Percentiles rank a stretch among this genome's conserved stretches.
These are phyloP conservation scores for Termitomyces sp. DNA, from an alignment of 768 basidiomycete genomes.

Conservation along the genomic window DNA sequence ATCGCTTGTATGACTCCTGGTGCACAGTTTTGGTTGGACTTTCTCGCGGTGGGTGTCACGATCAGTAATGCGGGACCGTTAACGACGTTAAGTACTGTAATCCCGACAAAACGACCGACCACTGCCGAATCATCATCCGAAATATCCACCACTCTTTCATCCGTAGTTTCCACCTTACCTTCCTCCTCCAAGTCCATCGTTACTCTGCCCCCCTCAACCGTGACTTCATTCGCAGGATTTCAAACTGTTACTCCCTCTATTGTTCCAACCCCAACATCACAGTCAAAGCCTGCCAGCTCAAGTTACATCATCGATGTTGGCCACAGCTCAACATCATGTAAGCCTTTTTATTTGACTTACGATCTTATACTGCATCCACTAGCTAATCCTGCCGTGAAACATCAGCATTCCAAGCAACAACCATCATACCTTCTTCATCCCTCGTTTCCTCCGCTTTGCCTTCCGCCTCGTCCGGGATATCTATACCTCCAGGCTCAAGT, in stretches of 20 bases:
- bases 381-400: not conserved
- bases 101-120: not conserved
- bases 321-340: slow-evolving; percentile 3
- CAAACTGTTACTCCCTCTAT: not conserved
- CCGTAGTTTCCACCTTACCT: not conserved
- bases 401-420: not conserved
- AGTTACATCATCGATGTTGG: slow-evolving; percentile 3
- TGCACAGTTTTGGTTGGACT: slow-evolving; percentile 16
- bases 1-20: slow-evolving; percentile 5
- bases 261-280: not conserved
- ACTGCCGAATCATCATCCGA: not conserved
- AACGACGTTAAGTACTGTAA: not conserved
- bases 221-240: not conserved
- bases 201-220: not conserved
- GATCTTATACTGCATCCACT: not conserved
- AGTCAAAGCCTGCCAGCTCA: not conserved
- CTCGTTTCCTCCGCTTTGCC: not conserved
- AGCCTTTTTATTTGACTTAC: not conserved
- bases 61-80: not conserved
- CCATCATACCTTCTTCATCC: not conserved
- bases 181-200: not conserved
- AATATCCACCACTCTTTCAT: not conserved
- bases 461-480: not conserved
- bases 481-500: not conserved
- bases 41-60: slow-evolving; percentile 1